phyloP scores from a whole-genome alignment of 2,329 filamentous ascomycete species.

The Cadophora gregata region DNA sequence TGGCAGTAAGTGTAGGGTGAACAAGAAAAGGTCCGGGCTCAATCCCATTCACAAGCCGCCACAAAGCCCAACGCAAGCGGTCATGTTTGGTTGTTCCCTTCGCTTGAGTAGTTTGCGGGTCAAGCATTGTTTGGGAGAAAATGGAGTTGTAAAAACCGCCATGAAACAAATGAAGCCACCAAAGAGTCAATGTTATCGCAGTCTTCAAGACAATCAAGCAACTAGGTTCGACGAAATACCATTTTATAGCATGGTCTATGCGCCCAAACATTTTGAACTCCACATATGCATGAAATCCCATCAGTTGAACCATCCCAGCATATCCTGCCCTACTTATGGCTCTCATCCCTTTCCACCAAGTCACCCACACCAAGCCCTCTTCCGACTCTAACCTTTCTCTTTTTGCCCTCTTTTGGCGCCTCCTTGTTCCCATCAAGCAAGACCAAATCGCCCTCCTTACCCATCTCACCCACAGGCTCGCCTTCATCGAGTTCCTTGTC shows the following conservation, averaged over 20 bases:
- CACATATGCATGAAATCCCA: constrained; percentile 21
- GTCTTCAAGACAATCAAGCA: background rate
- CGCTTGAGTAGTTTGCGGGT: too few species aligned
- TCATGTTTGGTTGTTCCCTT: too few species aligned
- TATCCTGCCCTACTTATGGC: constrained; percentile 46
- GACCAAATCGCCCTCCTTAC: constrained; percentile 44
- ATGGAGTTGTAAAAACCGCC: too few species aligned
- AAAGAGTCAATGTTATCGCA: background rate
- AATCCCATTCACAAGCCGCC: too few species aligned
- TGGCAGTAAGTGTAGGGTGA: too few species aligned
- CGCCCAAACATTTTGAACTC: constrained; percentile 29
- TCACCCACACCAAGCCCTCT: constrained; percentile 79
- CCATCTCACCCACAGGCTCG: constrained; percentile 71
- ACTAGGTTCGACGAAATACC: background rate
- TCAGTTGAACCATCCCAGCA: background rate
- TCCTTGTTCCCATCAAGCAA: constrained; percentile 50
- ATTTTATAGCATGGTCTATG: constrained; percentile 20
- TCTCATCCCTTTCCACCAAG: constrained; percentile 74
- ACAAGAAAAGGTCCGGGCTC: too few species aligned
- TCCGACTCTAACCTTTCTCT: constrained; percentile 86
- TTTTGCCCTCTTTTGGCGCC: constrained; percentile 67
- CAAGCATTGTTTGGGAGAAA: too few species aligned
- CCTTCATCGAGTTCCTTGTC: constrained; percentile 66
- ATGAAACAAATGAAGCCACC: too few species aligned
- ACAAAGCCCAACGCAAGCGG: too few species aligned